phyloP scores from a whole-genome alignment of 805 yeast genomes.

The Ogataea pini region DNA sequence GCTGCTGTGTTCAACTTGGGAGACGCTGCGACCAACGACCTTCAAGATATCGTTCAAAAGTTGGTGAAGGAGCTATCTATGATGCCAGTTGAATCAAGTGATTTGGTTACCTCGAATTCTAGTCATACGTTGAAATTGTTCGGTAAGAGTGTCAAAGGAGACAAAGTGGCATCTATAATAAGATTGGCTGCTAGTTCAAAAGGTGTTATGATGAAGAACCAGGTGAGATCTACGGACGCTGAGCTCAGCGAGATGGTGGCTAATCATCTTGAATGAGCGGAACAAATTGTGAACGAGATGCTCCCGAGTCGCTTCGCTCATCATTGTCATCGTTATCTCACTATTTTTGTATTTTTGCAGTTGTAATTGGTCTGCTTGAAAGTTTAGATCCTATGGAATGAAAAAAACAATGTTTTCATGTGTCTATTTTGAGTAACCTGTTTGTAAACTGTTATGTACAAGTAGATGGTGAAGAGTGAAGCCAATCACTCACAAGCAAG shows the following conservation, averaged over 20 bases:
- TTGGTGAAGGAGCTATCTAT: constrained; percentile 57
- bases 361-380: background rate
- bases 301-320: background rate
- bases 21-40: constrained; percentile 38
- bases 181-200: constrained; percentile 52
- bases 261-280: constrained; percentile 42
- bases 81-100: constrained; percentile 75
- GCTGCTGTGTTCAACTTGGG: constrained; percentile 68
- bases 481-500: no score
- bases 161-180: constrained; percentile 50
- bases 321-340: background rate
- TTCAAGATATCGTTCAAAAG: constrained; percentile 59
- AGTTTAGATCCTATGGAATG: background rate
- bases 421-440: background rate
- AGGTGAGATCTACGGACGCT: constrained; percentile 56
- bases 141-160: constrained; percentile 70
- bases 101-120: constrained; percentile 54
- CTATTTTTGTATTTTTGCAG: constrained; percentile 4
- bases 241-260: constrained; percentile 53
- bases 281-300: background rate
- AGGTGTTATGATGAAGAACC: constrained; percentile 55
- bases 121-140: constrained; percentile 77
- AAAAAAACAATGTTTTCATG: background rate
- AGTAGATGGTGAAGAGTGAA: no score
- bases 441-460: background rate